phyloP scores from a whole-genome alignment of 2,329 filamentous ascomycete species.

The Diaporthe australafricana region DNA sequence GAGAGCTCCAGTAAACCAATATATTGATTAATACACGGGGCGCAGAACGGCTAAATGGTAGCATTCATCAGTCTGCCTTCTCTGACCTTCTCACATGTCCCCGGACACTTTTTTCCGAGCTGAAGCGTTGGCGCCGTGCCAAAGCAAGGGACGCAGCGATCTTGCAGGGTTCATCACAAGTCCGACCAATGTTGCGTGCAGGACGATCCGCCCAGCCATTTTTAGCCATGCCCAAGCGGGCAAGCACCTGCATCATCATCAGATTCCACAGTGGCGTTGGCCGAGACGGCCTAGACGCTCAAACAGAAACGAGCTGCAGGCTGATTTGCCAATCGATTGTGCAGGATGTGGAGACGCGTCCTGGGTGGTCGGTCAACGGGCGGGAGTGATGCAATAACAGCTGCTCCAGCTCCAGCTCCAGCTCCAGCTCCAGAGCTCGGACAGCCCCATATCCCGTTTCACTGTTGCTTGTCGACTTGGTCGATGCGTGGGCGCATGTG shows the following conservation, averaged over 20 bases:
- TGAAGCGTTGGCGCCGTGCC: slow-evolving; percentile 23
- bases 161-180: slow-evolving; percentile 23
- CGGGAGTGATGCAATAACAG: slow-evolving; percentile 32
- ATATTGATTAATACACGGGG: no score
- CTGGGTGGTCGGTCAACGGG: not conserved
- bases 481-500: not conserved
- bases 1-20: no score
- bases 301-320: slow-evolving; percentile 2
- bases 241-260: slow-evolving; percentile 24
- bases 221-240: slow-evolving; percentile 28
- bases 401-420: no score
- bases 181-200: slow-evolving; percentile 30
- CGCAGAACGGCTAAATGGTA: no score
- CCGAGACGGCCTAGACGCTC: slow-evolving; percentile 21
- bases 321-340: slow-evolving; percentile 6
- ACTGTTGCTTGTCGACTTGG: not conserved
- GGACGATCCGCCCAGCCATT: slow-evolving; percentile 9
- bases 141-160: slow-evolving; percentile 24
- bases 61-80: no score
- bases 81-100: not conserved
- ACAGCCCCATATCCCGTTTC: slow-evolving; percentile 13
- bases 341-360: slow-evolving; percentile 12
- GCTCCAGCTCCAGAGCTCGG: no score
- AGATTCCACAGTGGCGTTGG: slow-evolving; percentile 29
- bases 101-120: slow-evolving; percentile 27